A percentile compares a stretch with the other conserved stretches of the same genome.
Evolutionary conservation across 1,284 basidiomycete species (phyloP).

Genomic region (Trametes versicolor): DNA sequence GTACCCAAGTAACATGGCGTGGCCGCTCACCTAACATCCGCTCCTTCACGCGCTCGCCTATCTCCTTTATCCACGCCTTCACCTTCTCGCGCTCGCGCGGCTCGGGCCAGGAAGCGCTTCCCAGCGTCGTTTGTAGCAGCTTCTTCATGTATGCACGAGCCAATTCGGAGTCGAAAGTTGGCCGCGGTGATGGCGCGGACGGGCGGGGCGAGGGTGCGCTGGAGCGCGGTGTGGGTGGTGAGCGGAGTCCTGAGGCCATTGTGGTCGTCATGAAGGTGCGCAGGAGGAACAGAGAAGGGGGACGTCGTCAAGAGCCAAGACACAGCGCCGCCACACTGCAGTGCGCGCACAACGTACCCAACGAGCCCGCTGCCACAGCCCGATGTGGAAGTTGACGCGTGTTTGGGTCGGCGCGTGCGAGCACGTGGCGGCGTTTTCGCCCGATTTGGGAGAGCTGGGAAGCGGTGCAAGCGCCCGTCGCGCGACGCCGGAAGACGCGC

Average conservation of each 20-base stretch:
- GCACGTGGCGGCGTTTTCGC: constrained; percentile 35
- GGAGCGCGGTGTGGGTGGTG: constrained; percentile 60
- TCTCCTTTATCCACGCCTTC: constrained; percentile 81
- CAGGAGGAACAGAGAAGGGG: neutral
- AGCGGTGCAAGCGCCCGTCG: constrained; percentile 13
- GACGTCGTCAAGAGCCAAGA: constrained; percentile 2
- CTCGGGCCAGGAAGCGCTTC: constrained; percentile 71
- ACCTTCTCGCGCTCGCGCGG: constrained; percentile 72
- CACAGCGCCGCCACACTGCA: constrained; percentile 28
- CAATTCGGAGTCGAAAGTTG: constrained; percentile 75
- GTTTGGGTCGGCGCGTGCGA: constrained; percentile 24
- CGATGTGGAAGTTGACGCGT: constrained; percentile 32
- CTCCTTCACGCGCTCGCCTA: constrained; percentile 83
- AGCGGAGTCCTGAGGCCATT: constrained; percentile 60
- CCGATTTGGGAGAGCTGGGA: constrained; percentile 13
- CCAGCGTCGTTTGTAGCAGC: constrained; percentile 73
- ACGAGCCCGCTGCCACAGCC: constrained; percentile 9
- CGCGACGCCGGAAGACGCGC: constrained; percentile 19
- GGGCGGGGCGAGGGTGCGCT: constrained; percentile 67
- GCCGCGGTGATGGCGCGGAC: constrained; percentile 63
- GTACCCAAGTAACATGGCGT: neutral
- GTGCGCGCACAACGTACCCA: constrained; percentile 13
- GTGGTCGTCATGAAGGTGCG: constrained; percentile 21
- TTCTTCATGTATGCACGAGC: constrained; percentile 83
- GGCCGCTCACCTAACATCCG: constrained; percentile 66